Percentiles rank a stretch among this genome's conserved stretches.
These are phyloP conservation scores for Nitzschia sp. DNA, from an alignment of 108 stramenopile genomes.

Conservation along the genomic window DNA sequence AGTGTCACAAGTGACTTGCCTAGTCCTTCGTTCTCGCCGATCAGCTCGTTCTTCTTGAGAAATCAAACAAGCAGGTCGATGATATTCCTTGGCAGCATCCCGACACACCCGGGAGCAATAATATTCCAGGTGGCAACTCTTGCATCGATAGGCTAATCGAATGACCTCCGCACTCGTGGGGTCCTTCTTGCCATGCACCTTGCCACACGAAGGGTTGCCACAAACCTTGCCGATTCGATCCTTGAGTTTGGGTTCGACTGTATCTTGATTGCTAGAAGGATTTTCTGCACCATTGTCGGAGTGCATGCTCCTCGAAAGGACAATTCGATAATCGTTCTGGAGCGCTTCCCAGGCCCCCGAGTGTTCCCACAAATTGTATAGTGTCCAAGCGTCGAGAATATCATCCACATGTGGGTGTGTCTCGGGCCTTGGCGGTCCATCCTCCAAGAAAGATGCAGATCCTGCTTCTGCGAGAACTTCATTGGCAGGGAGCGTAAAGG, in stretches of 20 bases:
- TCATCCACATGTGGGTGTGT: conserved; percentile 48
- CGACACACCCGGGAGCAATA: conserved; percentile 42
- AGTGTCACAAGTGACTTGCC: conserved; percentile 44
- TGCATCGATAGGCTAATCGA: conserved; percentile 38
- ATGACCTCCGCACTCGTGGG: conserved; percentile 34
- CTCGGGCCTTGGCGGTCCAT: conserved; percentile 54
- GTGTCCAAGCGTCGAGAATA: conserved; percentile 57
- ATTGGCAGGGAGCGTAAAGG: conserved; percentile 51
- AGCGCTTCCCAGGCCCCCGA: conserved; percentile 65
- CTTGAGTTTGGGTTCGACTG: conserved; percentile 22
- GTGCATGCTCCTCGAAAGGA: conserved; percentile 46
- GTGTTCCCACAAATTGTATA: conserved; percentile 66
- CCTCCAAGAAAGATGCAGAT: conserved; percentile 54
- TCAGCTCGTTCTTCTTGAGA: conserved; percentile 37
- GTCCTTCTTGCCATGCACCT: conserved; percentile 39
- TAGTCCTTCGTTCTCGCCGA: conserved; percentile 33
- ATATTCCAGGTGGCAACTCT: conserved; percentile 39
- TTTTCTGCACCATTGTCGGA: conserved; percentile 32
- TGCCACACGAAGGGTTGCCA: conserved; percentile 36
- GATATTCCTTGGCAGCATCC: conserved; percentile 25
- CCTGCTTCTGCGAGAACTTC: conserved; percentile 53
- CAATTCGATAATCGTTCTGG: conserved; percentile 54
- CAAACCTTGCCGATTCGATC: conserved; percentile 36
- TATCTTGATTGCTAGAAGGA: conserved; percentile 17
- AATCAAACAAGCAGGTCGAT: conserved; percentile 20